Base-by-base conservation (phyloP, 805 yeast species). In the Metschnikowia lachancei region DNA sequence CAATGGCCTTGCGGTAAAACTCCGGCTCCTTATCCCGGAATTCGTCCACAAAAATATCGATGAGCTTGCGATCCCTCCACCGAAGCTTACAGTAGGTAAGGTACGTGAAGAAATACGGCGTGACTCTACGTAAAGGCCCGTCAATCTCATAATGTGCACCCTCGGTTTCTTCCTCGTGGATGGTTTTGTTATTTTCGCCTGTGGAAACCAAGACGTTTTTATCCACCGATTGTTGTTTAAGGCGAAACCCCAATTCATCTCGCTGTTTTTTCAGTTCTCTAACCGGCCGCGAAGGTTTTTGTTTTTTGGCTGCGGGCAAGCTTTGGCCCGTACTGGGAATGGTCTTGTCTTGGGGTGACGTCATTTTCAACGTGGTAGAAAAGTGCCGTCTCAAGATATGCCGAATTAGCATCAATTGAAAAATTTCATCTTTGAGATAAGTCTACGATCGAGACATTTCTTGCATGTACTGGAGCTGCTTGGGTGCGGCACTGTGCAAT, bases 21-120 rank as follows among this genome's bases (percentile, higher is more conserved):
- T 73, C 77, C 33, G 78, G 78, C 11, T 83, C 81, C 47, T 85
- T 73, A 57, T 91, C 94, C 48, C 99, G 70, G 60, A 95, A 94
- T 64, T 94, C 99, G 30, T 76, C 76, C 4, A 81, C 69, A 59
- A 95, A 94, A 2, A 94, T 81, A 46, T 94, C 97, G 4, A 89
- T 53, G 29, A 94, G 64, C 17, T 81, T 81, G n/a, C 88, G 71
- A 56, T 85, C 91, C 55, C 92, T 76, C 99, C 99, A 94, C 59
- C 99, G 74, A 60, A 77, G 68, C 64, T 94, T 94, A 65, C 97
- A 91, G 60, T 83, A 87, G 0, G 99, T 94, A 65, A 88, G 73
- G 61, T 94, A 92, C 0, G 96, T 90, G 70, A 80, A 92, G 59
- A 75, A 86, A 62, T 94, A 94, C 0, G 99, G 98, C 1, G 81